phyloP scores from a whole-genome alignment of 2,329 filamentous ascomycete genomes.

The Aspergillus glaucus region DNA sequence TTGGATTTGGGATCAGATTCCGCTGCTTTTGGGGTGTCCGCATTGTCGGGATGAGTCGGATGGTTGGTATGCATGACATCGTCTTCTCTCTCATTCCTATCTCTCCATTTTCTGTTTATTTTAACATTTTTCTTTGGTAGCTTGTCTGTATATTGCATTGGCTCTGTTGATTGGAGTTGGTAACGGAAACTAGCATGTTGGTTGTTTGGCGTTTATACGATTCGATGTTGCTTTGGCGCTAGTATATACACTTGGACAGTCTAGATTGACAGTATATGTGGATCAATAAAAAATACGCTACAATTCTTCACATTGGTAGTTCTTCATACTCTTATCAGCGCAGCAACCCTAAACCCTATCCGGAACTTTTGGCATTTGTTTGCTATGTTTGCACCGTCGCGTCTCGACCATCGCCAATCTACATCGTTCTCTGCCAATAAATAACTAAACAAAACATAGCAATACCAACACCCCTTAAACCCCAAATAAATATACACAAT shows the following conservation, averaged over 20 bases:
- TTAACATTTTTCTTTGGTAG: slow-evolving; percentile 2
- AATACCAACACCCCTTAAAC: slow-evolving; percentile 14
- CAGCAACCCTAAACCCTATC: slow-evolving; percentile 4
- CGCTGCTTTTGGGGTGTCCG: slow-evolving; percentile 31
- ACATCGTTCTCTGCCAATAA: not conserved
- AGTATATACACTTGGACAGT: not conserved
- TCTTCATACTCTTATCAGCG: not conserved
- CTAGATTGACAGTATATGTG: not conserved
- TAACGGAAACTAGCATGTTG: not conserved
- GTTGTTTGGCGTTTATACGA: not conserved
- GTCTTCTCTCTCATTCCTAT: not conserved
- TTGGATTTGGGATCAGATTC: slow-evolving; percentile 27
- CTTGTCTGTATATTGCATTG: slow-evolving; percentile 4
- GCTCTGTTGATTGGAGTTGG: not conserved
- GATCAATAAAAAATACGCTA: not conserved
- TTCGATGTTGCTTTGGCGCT: not conserved
- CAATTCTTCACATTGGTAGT: not conserved
- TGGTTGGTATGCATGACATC: slow-evolving; percentile 27
- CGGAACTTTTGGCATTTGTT: slow-evolving; percentile 5
- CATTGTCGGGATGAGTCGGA: slow-evolving; percentile 21
- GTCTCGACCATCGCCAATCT: not conserved
- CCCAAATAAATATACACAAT: slow-evolving; percentile 5
- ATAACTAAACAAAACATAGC: too few relatives aligned
- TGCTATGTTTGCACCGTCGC: slow-evolving; percentile 5
- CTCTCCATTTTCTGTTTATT: slow-evolving; percentile 3